Evolutionary conservation across 805 yeast species (phyloP), one percentile per base, ranked within the genome.

Genomic region (Ogataea angusta): DNA sequence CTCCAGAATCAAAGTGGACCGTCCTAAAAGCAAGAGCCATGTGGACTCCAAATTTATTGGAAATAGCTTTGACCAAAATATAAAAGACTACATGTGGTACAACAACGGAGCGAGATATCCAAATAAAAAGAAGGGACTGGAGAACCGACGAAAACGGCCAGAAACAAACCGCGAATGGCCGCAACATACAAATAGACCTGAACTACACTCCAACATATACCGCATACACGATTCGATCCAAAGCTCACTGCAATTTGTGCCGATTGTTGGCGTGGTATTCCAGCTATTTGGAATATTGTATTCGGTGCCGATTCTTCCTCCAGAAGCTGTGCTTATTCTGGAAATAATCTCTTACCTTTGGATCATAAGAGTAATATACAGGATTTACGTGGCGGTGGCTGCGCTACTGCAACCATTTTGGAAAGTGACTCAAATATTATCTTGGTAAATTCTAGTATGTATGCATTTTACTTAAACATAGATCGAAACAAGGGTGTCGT

Each of bases 51-150:
- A 33, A 29, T 40, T 44, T 22, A 17, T 21, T 10, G 48, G 48
- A 14, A 24, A 28, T 14, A 37, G 34, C 10, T 47, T 47, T 29
- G 38, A 41, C 14, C 30, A 34, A 22, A 45, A 39, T 8, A 26
- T 52, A 16, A 28, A 36, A 12, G 55, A 51, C 5, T 52, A 51
- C 27, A 49, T 47, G 40, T 47, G 39, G 40, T 52, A 49, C 36
- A 39, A 47, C 17, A 51, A 51, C 33, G 57, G 57, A 10, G 51
- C 44, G 6, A 35, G 34, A 9, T 43, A 39, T 21, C 53, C 54
- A 7, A 19, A 48, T 30, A 24, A 43, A 21, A 45, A 43, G 15
- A 33, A 43, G 14, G 54, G 54, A 18, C 34, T 47, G 3, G 29
- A 26, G 21, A 45, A 43, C 25, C 26, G 49, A 12, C 35, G 21